A percentile compares a stretch with the other conserved stretches of the same genome.
Evolutionary conservation across 116 monocot species (phyloP).

Genomic region (Papilionanthe hybrid): DNA sequence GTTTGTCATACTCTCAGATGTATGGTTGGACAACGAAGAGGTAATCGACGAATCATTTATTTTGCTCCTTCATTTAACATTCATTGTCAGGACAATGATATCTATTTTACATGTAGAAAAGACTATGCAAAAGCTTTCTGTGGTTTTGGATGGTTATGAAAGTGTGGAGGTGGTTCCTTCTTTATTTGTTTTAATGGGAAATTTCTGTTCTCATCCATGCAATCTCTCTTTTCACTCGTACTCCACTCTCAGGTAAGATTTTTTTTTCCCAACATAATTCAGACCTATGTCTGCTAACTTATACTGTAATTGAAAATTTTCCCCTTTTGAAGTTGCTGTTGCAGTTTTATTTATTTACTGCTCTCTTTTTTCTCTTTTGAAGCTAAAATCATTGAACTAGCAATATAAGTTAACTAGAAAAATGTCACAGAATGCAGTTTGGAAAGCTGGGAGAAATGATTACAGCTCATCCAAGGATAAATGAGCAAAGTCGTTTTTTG

Average conservation of each 20-base stretch:
- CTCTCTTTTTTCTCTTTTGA: too few relatives aligned
- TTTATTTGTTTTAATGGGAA: constrained; percentile 98
- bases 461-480: constrained; percentile 55
- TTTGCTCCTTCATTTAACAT: background rate
- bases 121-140: constrained; percentile 79
- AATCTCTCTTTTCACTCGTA: constrained; percentile 87
- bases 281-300: background rate
- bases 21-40: constrained; percentile 92
- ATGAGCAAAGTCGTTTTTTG: constrained; percentile 80
- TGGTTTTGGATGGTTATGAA: constrained; percentile 88
- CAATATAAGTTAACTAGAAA: background rate
- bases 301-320: background rate
- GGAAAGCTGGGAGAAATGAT: constrained; percentile 89
- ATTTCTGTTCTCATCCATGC: constrained; percentile 89
- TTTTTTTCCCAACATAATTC: background rate
- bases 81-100: constrained; percentile 18
- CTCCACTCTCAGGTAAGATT: constrained; percentile 61
- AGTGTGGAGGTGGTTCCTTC: constrained; percentile 86
- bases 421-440: constrained; percentile 53
- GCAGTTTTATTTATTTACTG: too few relatives aligned
- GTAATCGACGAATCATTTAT: constrained; percentile 30
- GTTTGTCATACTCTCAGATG: constrained; percentile 98
- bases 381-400: background rate
- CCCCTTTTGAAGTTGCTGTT: background rate
- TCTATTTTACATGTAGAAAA: constrained; percentile 53